These are phyloP conservation scores for Sphagnum contortum DNA, from an alignment of 225 moss, liverwort and hornwort genomes.

Conservation along the genomic window DNA sequence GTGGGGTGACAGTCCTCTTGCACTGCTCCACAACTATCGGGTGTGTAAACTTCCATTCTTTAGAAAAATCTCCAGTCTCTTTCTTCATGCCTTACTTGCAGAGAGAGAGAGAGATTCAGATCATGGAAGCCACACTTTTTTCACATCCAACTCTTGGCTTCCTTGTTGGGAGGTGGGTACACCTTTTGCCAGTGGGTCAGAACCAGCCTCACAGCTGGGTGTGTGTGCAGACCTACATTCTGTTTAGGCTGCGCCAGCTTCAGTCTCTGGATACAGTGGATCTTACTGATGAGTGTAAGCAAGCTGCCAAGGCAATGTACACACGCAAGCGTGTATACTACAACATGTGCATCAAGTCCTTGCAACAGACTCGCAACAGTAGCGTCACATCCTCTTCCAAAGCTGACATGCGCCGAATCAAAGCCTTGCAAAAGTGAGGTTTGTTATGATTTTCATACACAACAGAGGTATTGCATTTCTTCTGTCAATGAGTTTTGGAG, in stretches of 20 bases:
- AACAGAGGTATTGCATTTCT: conserved; percentile 4
- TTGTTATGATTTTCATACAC: no score
- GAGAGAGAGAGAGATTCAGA: no score
- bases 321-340: conserved; percentile 97
- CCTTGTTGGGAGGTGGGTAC: no score
- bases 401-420: conserved; percentile 47
- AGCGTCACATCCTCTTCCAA: conserved; percentile 26
- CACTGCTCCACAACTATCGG: conserved; percentile 95
- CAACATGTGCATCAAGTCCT: conserved; percentile 93
- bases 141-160: no score
- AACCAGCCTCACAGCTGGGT: not conserved
- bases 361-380: conserved; percentile 59
- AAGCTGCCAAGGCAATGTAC: conserved; percentile 73
- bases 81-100: no score
- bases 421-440: conserved; percentile 56
- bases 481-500: not conserved
- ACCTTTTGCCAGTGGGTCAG: no score
- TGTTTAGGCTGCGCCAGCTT: conserved; percentile 89
- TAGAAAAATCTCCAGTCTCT: no score
- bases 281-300: conserved; percentile 67
- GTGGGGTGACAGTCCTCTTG: conserved; percentile 90
- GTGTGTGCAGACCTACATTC: conserved; percentile 75
- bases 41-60: conserved; percentile 16
- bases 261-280: conserved; percentile 71
- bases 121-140: no score